Evolutionary conservation across 306 rosid genomes (phyloP).

Genomic region (Amphicarpaea edgeworthii): DNA sequence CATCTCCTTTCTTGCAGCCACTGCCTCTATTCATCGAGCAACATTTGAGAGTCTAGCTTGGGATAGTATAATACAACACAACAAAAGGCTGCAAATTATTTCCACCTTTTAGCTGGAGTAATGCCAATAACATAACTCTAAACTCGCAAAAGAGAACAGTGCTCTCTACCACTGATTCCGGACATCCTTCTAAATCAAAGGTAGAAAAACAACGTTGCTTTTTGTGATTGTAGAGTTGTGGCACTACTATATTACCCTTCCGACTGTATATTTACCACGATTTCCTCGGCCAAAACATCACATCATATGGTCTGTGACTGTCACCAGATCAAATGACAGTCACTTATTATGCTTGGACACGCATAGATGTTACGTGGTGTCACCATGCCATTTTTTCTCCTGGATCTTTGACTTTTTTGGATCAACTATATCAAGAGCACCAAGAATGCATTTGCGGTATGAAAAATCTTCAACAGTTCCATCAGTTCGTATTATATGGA

Average conservation of each 20-base stretch:
- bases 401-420: conserved; percentile 64
- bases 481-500: conserved; percentile 67
- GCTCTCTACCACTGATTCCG: conserved; percentile 46
- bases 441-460: conserved; percentile 75
- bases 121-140: conserved; percentile 47
- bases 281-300: conserved; percentile 25
- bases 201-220: conserved; percentile 50
- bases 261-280: conserved; percentile 37
- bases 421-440: conserved; percentile 73
- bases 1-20: conserved; percentile 40
- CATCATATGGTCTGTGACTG: conserved; percentile 21
- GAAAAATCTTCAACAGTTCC: conserved; percentile 86
- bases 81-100: conserved; percentile 33
- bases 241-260: conserved; percentile 39
- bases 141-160: conserved; percentile 46
- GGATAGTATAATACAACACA: conserved; percentile 45
- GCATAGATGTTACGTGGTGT: conserved; percentile 21
- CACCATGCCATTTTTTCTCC: conserved; percentile 51
- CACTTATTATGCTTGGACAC: conserved; percentile 45
- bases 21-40: conserved; percentile 35
- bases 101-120: conserved; percentile 39
- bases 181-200: conserved; percentile 44
- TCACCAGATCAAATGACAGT: conserved; percentile 32
- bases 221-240: conserved; percentile 46
- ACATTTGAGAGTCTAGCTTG: conserved; percentile 37